A percentile compares a stretch with the other conserved stretches of the same genome.
Evolutionary conservation across 345 rosid genomes (phyloP).

Genomic region (Populus simonii): DNA sequence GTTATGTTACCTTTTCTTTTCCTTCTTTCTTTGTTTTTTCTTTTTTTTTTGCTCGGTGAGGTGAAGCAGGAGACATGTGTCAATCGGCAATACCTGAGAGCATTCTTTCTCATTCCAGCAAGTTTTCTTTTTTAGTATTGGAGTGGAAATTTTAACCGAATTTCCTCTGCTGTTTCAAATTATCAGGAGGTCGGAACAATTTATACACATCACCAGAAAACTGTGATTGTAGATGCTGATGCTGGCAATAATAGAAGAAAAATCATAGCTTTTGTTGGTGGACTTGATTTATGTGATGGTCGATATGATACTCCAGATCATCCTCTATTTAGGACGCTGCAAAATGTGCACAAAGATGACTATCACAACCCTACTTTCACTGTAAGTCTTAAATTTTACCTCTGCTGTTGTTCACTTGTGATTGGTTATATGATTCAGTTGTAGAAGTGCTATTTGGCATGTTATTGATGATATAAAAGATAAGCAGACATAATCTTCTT

Average conservation of each 20-base stretch:
- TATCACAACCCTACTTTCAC: slow-evolving; percentile 87
- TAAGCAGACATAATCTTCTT: background rate
- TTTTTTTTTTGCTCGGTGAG: background rate
- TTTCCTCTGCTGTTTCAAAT: slow-evolving; percentile 3
- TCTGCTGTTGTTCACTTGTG: slow-evolving; percentile 4
- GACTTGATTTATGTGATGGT: slow-evolving; percentile 95
- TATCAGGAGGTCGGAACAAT: slow-evolving; percentile 86
- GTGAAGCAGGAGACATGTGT: background rate
- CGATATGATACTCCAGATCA: slow-evolving; percentile 89
- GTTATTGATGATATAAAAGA: background rate
- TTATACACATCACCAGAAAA: slow-evolving; percentile 96
- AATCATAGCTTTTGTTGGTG: slow-evolving; percentile 89
- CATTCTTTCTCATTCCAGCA: background rate
- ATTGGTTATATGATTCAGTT: background rate
- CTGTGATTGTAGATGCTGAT: slow-evolving; percentile 87
- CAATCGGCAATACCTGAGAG: background rate
- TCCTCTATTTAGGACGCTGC: slow-evolving; percentile 63
- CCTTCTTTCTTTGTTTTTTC: background rate
- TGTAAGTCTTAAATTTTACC: slow-evolving; percentile 41
- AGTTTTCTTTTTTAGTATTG: background rate
- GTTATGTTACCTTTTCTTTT: background rate
- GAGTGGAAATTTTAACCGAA: background rate
- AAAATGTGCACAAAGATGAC: slow-evolving; percentile 78
- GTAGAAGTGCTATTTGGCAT: background rate
- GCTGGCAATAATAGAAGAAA: slow-evolving; percentile 71